Evolutionary conservation across 306 rosid genomes (phyloP), one percentile per base, ranked within the genome.

Genomic region (Ormosia semicastrata): DNA sequence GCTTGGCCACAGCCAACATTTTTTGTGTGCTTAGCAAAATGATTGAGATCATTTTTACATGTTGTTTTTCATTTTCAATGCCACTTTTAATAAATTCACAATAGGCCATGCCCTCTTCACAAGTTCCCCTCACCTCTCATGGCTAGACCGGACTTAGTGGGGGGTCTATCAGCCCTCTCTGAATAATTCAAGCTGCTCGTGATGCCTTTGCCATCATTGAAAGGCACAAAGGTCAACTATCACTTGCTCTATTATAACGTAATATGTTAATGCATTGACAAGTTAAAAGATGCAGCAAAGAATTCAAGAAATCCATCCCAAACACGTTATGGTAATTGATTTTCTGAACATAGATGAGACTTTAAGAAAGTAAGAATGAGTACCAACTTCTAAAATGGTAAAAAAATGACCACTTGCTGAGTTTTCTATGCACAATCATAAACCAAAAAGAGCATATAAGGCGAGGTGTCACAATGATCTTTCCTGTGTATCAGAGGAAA

Each of bases 121-220:
- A 34, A 69, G 58, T 77, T 70, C 30, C 57, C 30, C 34, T 62
- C 46, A 6, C 39, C 8, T 18, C 39, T 43, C 74, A 41, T 70
- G 85, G 82, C 73, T 10, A 60, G 8, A 75, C 82, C 81, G 29
- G 49, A 77, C 76, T 85, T 81, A 12, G 58, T 34, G 83, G 68
- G 24, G 17, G n/a, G 7, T 81, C 69, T 77, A 57, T 37, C 17
- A 76, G 3, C 65, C 49, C 24, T 40, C 18, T 34, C 32, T 53
- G 17, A 60, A 37, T 37, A 37, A 47, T 24, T 0, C 58, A 53
- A 37, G 46, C 71, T 34, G 46, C 53, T 79, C 56, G 13, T 39
- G 62, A 76, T 60, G 66, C 9, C 71, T 67, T 73, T 77, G 65
- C 75, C 71, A 65, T 65, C 66, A 7, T 12, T 70, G 18, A 4